Evolutionary conservation across 352 stramenopile genomes (phyloP), one percentile per base, ranked within the genome.

Genomic region (Globisporangium spiculum): DNA sequence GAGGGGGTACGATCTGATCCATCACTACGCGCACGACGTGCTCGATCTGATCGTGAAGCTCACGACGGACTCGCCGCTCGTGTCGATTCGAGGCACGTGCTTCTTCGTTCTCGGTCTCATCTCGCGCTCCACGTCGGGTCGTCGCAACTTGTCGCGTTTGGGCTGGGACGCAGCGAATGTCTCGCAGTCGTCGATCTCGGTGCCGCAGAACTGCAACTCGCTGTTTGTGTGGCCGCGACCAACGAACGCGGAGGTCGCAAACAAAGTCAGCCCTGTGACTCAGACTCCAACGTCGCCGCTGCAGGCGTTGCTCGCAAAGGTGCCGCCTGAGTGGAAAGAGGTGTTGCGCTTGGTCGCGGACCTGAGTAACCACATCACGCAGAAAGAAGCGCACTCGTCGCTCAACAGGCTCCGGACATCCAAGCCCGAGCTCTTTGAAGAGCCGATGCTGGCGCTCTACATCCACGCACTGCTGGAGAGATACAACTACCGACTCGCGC

Each of bases 311-410:
- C 72, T 92, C 58, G 71, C 68, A 46, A 94, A 92, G 61, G 80
- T 92, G 34, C 81, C 89, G 24, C 75, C 84, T 0, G 86, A 92
- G 38, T 92, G 86, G 85, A 85, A 79, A 46, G 89, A 96, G 71
- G 74, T 95, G 4, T 63, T 96, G 50, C 85, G 87, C 1, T 76
- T 85, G 59, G 80, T 96, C 36, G 89, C 86, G 1, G 88, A 96
- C 50, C 46, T 96, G 67, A 96, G 89, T 67, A 95, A 94, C 74
- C 88, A 95, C 67, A 96, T 96, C 65, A 94, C 87, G 3, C 89
- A 96, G 68, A 96, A 96, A 70, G 89, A 96, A 66, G 89, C 89
- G 1, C 87, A 94, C 68, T 81, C 85, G 24, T 91, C 86, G 54
- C 77, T 96, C 14, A 94, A 93, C 80, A 93, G 93, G 67, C 63